phyloP scores from a whole-genome alignment of 352 stramenopile species.

The Blastocystis sp. region DNA sequence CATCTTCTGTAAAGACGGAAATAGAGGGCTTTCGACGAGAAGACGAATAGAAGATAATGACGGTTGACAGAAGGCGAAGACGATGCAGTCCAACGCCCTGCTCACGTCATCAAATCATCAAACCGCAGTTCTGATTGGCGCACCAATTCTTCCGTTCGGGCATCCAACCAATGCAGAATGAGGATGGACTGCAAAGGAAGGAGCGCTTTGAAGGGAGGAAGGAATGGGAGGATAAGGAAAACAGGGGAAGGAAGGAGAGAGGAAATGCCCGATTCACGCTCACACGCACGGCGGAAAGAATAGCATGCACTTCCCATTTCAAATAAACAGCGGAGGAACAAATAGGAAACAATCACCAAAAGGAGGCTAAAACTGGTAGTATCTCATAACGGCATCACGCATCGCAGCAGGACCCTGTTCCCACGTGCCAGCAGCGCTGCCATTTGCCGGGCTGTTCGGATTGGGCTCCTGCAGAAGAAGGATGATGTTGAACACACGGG shows the following conservation, averaged over 20 bases:
- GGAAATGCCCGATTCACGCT: no score
- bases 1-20: neutral
- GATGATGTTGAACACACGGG: slow-evolving; percentile 23
- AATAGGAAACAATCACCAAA: neutral
- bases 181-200: neutral
- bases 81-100: neutral
- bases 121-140: no score
- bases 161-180: neutral
- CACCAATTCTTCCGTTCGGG: neutral
- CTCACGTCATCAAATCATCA: no score
- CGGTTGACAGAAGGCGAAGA: slow-evolving; percentile 1
- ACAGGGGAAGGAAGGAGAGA: no score
- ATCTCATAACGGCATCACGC: slow-evolving; percentile 44
- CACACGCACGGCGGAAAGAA: no score
- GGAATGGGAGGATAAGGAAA: no score
- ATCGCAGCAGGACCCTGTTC: neutral
- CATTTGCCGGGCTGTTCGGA: slow-evolving; percentile 41
- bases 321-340: slow-evolving; percentile 17
- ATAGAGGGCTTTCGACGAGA: neutral
- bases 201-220: neutral
- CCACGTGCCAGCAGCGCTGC: neutral
- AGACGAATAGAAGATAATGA: neutral
- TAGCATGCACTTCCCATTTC: neutral
- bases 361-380: neutral
- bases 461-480: slow-evolving; percentile 60